These are phyloP conservation scores for Pleomassaria siparia DNA, from an alignment of 2,329 filamentous ascomycete species.

Conservation along the genomic window DNA sequence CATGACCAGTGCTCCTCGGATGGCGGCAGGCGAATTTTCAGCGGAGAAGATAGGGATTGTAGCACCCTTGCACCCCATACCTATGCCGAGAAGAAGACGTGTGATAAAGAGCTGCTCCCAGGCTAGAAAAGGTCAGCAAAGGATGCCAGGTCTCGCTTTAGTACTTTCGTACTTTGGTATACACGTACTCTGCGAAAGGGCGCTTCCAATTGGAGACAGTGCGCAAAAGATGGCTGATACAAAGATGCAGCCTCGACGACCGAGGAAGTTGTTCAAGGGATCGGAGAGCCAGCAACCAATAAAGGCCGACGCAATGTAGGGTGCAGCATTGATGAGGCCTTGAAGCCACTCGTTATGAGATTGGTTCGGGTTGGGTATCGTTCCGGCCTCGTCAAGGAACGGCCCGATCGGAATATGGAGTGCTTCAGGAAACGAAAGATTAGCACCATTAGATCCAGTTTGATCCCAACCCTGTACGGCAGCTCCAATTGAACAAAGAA, in stretches of 20 bases:
- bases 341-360: conserved; percentile 25
- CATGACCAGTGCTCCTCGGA: conserved; percentile 52
- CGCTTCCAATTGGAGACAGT: conserved; percentile 19
- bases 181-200: conserved; percentile 17
- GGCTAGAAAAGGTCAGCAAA: conserved; percentile 4
- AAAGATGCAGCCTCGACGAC: conserved; percentile 25
- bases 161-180: not conserved
- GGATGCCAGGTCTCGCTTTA: no score
- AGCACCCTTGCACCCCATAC: conserved; percentile 31
- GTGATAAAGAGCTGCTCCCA: conserved; percentile 19
- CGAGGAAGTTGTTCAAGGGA: conserved; percentile 24
- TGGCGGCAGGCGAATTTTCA: conserved; percentile 49
- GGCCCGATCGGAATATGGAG: conserved; percentile 50
- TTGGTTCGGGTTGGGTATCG: conserved; percentile 12
- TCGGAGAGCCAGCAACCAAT: conserved; percentile 23
- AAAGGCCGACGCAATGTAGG: conserved; percentile 22
- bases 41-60: conserved; percentile 51
- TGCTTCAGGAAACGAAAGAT: conserved; percentile 39
- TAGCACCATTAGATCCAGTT: conserved; percentile 1
- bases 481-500: conserved; percentile 9
- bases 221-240: conserved; percentile 21
- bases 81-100: conserved; percentile 22
- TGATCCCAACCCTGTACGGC: conserved; percentile 12
- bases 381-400: not conserved
- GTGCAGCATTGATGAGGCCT: conserved; percentile 22